These are phyloP conservation scores for Colletotrichum tanaceti DNA, from an alignment of 2,329 filamentous ascomycete genomes.

Conservation along the genomic window DNA sequence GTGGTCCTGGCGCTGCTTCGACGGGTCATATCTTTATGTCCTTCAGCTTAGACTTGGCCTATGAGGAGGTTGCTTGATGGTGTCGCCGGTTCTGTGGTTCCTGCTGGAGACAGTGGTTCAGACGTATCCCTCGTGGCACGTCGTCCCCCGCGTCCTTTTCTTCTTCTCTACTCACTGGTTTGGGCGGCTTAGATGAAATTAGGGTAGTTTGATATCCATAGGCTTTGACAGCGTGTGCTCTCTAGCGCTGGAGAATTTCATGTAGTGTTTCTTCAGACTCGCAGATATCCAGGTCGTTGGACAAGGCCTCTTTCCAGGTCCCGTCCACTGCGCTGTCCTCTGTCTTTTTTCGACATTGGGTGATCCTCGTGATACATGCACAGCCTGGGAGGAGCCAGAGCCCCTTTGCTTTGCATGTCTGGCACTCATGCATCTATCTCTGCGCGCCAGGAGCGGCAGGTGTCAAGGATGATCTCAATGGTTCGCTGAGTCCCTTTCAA, in stretches of 20 bases:
- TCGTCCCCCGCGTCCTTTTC: too few species aligned
- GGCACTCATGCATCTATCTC: background rate
- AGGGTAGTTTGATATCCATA: constrained; percentile 33
- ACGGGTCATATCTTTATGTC: background rate
- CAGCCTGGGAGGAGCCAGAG: background rate
- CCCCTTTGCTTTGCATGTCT: background rate
- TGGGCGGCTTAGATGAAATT: constrained; percentile 36
- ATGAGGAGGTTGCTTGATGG: constrained; percentile 13
- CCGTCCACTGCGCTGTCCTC: background rate
- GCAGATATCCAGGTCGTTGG: background rate
- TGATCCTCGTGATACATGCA: background rate
- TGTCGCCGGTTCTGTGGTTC: background rate
- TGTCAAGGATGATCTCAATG: background rate
- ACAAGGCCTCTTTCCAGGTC: background rate
- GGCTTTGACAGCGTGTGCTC: constrained; percentile 9
- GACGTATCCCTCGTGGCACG: background rate
- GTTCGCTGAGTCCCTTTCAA: background rate
- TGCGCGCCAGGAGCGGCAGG: background rate
- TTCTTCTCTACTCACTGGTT: background rate
- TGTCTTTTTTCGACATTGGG: background rate
- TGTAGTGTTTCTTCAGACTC: background rate
- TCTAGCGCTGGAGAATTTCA: constrained; percentile 7
- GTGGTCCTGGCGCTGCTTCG: background rate
- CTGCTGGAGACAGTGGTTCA: background rate
- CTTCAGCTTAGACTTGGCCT: constrained; percentile 15